Conservation (phyloP, 2,329 filamentous ascomycete genomes). For the Lachnellula arida region DNA sequence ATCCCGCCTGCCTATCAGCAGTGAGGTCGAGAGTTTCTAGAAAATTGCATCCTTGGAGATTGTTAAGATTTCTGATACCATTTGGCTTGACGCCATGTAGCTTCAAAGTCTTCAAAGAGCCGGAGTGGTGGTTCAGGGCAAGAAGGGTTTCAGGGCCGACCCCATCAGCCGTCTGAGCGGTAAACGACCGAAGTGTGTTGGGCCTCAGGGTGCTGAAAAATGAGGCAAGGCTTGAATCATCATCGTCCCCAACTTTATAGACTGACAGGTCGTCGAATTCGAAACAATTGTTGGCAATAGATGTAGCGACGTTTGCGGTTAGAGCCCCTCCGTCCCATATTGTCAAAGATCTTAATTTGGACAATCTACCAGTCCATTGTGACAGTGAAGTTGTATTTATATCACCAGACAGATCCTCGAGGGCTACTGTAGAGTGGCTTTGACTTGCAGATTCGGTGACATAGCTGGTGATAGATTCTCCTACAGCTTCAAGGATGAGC, state of each 20-base stretch:
- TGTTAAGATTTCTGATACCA: slow-evolving; percentile 44
- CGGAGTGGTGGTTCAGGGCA: slow-evolving; percentile 47
- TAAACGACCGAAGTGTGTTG: slow-evolving; percentile 54
- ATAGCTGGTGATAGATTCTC: slow-evolving; percentile 51
- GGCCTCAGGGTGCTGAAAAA: slow-evolving; percentile 53
- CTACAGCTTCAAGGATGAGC: slow-evolving; percentile 44
- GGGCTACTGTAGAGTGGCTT: slow-evolving; percentile 42
- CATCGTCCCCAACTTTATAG: slow-evolving; percentile 34
- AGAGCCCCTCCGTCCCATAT: slow-evolving; percentile 59
- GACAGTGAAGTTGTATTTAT: slow-evolving; percentile 49
- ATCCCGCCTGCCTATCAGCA: slow-evolving; percentile 36
- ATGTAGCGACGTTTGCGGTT: slow-evolving; percentile 46
- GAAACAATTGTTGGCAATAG: slow-evolving; percentile 55
- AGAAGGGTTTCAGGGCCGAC: slow-evolving; percentile 51
- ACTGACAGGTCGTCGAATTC: slow-evolving; percentile 57
- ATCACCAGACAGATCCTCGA: slow-evolving; percentile 55
- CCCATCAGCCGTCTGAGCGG: slow-evolving; percentile 51
- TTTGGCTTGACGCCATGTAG: slow-evolving; percentile 44
- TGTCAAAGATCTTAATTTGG: slow-evolving; percentile 53
- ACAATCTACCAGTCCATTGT: slow-evolving; percentile 54
- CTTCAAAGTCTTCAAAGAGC: slow-evolving; percentile 50
- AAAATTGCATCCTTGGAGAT: slow-evolving; percentile 44
- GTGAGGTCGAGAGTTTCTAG: slow-evolving; percentile 45
- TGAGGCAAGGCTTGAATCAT: slow-evolving; percentile 51
- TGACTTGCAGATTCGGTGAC: slow-evolving; percentile 36